Base-by-base conservation (phyloP, 1,284 basidiomycete genomes). In the Pseudozyma pruni region DNA sequence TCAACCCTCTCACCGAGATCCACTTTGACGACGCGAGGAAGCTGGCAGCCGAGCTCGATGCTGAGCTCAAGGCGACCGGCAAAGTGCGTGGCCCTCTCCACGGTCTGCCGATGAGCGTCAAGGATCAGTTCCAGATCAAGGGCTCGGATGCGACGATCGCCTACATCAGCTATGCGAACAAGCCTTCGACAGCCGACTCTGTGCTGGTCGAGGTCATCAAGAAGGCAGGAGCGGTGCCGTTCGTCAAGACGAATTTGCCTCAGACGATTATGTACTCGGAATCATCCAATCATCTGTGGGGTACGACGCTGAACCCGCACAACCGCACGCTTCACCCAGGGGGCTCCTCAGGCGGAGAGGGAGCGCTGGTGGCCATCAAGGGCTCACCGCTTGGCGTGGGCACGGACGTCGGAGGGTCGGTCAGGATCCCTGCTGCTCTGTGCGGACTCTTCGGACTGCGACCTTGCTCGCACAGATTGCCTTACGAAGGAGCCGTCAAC, bases 381-480 rank as follows among this genome's bases (percentile, higher is more conserved):
- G 86, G 86, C n/a, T 70, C 62, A 8, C 66, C 59, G 10, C 75
- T 90, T 10, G 90, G 90, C 23, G 86, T 90, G 10, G 89, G 90
- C 11, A 87, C 88, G 4, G 89, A 91, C 75, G 86, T 90, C 33
- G 89, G 89, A 45, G 92, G 92, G 23, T 78, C 79, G n/a, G 53
- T 53, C 7, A 88, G 90, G 14, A 89, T 90, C 52, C 91, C 91
- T 5, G 83, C 88, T 6, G 85, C 87, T 0, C 87, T 90, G 67
- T 87, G 86, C 67, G 89, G 89, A 1, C 74, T 90, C 14, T 92
- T 90, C 76, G 88, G 87, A 8, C 83, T 93, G 27, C 87, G 89
- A 19, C 90, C 90, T 0, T 90, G 89, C 1, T 89, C 86, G 62
- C 86, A 87, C 25, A 87, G 91, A 7, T 84, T 92, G 29, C 90